A percentile compares a stretch with the other conserved stretches of the same genome.
Conservation (phyloP, 1,284 basidiomycete genomes). For the Ceratobasidium sp. region DNA sequence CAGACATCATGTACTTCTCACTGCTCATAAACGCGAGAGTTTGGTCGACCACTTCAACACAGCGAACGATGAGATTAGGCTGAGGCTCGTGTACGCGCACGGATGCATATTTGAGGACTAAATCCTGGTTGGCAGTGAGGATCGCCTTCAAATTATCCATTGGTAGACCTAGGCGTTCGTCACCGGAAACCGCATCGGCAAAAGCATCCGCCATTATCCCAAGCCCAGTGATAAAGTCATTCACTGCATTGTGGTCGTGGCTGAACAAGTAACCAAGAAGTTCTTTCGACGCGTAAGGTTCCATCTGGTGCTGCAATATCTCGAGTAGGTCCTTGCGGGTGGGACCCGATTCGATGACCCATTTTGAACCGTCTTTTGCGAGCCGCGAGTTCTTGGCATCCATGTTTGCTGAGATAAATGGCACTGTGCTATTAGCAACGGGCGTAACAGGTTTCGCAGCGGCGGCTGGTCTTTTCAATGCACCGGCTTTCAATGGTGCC, state of each 20-base stretch:
- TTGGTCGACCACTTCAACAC: conserved; percentile 88
- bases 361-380: conserved; percentile 82
- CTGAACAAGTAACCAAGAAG: conserved; percentile 89
- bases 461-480: conserved; percentile 67
- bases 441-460: conserved; percentile 53
- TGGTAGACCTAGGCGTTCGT: conserved; percentile 69
- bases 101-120: conserved; percentile 94
- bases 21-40: conserved; percentile 80
- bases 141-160: conserved; percentile 73
- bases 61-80: conserved; percentile 90
- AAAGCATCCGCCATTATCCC: conserved; percentile 82
- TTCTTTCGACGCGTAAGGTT: conserved; percentile 82
- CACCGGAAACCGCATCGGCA: conserved; percentile 67
- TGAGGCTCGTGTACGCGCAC: conserved; percentile 94
- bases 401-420: conserved; percentile 77
- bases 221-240: conserved; percentile 89
- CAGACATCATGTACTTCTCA: conserved; percentile 85
- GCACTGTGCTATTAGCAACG: conserved; percentile 59
- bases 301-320: conserved; percentile 91
- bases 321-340: conserved; percentile 91
- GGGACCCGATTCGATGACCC: conserved; percentile 87
- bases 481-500: conserved; percentile 49
- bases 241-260: conserved; percentile 95
- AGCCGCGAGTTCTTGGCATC: conserved; percentile 82
- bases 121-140: conserved; percentile 91